These are phyloP conservation scores for Hyaloscypha finlandica DNA, from an alignment of 495 filamentous ascomycete species.

Conservation along the genomic window DNA sequence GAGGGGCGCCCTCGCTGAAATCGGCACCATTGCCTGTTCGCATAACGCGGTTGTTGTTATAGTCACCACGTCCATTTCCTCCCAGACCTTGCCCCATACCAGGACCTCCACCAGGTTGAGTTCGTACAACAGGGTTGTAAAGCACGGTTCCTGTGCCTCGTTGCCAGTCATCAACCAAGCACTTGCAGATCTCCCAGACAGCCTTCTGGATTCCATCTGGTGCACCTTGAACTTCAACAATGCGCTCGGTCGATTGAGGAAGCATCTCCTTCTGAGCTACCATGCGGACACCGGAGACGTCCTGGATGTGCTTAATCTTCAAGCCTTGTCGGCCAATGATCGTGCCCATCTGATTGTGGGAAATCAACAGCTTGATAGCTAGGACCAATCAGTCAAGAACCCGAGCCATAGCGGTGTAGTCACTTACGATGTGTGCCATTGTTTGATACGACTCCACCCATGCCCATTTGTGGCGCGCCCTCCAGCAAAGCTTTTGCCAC, in stretches of 20 bases:
- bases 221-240: slow-evolving; percentile 93
- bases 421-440: slow-evolving; percentile 93
- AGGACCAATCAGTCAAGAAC: background rate
- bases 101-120: slow-evolving; percentile 50
- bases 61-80: slow-evolving; percentile 46
- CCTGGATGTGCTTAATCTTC: slow-evolving; percentile 99
- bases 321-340: slow-evolving; percentile 95
- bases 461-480: slow-evolving; percentile 90
- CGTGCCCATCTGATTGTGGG: slow-evolving; percentile 99
- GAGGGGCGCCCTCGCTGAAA: slow-evolving; percentile 78
- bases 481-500: slow-evolving; percentile 90
- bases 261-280: slow-evolving; percentile 99
- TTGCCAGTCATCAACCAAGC: slow-evolving; percentile 95
- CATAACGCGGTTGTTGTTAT: slow-evolving; percentile 71
- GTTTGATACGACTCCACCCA: slow-evolving; percentile 81
- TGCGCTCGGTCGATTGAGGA: slow-evolving; percentile 96
- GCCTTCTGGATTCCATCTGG: slow-evolving; percentile 94
- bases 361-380: slow-evolving; percentile 97
- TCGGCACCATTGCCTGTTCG: slow-evolving; percentile 97
- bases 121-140: slow-evolving; percentile 93
- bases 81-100: slow-evolving; percentile 43
- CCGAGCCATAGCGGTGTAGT: background rate
- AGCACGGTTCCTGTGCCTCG: slow-evolving; percentile 94
- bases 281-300: slow-evolving; percentile 96
- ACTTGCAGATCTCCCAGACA: slow-evolving; percentile 98